Evolutionary conservation across 345 rosid species (phyloP).

Genomic region (Heritiera littoralis): DNA sequence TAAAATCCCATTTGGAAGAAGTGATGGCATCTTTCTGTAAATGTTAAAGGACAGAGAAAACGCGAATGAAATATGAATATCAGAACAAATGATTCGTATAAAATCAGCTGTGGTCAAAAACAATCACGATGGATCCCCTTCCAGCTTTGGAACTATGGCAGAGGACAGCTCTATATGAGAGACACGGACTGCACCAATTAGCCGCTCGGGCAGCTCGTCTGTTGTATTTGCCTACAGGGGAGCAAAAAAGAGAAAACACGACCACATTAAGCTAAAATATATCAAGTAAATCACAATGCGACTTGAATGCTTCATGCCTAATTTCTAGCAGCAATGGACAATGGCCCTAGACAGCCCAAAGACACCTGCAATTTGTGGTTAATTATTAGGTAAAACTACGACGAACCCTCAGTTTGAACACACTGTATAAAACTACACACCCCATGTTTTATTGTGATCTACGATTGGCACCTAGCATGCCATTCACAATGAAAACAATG

Average conservation of each 20-base stretch:
- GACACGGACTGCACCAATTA: constrained; percentile 90
- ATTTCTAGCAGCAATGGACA: background rate
- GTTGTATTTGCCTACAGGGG: constrained; percentile 68
- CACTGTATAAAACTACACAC: background rate
- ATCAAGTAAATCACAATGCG: constrained; percentile 6
- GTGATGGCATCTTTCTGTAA: constrained; percentile 13
- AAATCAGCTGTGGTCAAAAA: constrained; percentile 21
- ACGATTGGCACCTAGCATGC: background rate
- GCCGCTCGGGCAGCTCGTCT: constrained; percentile 88
- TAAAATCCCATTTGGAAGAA: constrained; percentile 14
- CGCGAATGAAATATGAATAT: constrained; percentile 21
- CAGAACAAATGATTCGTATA: constrained; percentile 25
- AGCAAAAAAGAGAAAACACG: background rate
- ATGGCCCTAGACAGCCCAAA: background rate
- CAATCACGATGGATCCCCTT: constrained; percentile 35
- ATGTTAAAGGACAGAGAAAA: constrained; percentile 17
- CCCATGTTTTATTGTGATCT: background rate
- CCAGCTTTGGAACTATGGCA: constrained; percentile 82
- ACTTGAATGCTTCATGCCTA: background rate
- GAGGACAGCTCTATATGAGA: constrained; percentile 86
- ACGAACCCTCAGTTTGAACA: no score
- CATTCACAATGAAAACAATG: constrained; percentile 1
- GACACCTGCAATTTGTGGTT: background rate
- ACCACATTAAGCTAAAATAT: constrained; percentile 8
- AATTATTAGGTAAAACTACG: background rate